Evolutionary conservation across 768 basidiomycete species (phyloP).

Genomic region (Hydnomerulius pinastri): DNA sequence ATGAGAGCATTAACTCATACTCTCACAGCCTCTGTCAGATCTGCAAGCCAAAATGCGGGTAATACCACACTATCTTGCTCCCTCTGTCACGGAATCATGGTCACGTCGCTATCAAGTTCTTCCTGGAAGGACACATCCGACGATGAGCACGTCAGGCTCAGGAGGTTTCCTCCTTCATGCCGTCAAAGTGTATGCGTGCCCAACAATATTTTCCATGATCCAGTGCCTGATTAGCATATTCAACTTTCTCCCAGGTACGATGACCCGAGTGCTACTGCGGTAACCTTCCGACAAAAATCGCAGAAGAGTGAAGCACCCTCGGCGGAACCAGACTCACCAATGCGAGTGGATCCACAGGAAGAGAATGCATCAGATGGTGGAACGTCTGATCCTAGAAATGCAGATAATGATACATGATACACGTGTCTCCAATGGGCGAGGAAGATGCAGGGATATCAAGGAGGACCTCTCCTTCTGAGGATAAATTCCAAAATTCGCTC

Average conservation of each 20-base stretch:
- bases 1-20: conserved; percentile 8
- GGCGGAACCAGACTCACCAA: conserved; percentile 11
- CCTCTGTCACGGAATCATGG: conserved; percentile 85
- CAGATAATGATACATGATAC: neutral
- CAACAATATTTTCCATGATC: neutral
- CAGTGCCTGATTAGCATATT: neutral
- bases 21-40: conserved; percentile 67
- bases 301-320: conserved; percentile 28
- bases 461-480: neutral
- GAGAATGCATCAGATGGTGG: too few species aligned
- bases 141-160: conserved; percentile 86
- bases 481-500: neutral
- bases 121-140: conserved; percentile 96
- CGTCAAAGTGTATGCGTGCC: conserved; percentile 71
- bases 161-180: conserved; percentile 87
- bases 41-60: conserved; percentile 71
- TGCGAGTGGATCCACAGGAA: conserved; percentile 16
- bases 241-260: conserved; percentile 50
- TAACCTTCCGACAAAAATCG: conserved; percentile 44
- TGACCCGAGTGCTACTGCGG: conserved; percentile 60
- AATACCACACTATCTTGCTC: conserved; percentile 68
- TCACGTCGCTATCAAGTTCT: conserved; percentile 90
- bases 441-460: neutral
- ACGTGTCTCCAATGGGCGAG: neutral
- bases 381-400: neutral